Percentiles rank a stretch among this genome's conserved stretches.
These are phyloP conservation scores for Syzygium syzygioides DNA, from an alignment of 441 rosid species.

Conservation along the genomic window DNA sequence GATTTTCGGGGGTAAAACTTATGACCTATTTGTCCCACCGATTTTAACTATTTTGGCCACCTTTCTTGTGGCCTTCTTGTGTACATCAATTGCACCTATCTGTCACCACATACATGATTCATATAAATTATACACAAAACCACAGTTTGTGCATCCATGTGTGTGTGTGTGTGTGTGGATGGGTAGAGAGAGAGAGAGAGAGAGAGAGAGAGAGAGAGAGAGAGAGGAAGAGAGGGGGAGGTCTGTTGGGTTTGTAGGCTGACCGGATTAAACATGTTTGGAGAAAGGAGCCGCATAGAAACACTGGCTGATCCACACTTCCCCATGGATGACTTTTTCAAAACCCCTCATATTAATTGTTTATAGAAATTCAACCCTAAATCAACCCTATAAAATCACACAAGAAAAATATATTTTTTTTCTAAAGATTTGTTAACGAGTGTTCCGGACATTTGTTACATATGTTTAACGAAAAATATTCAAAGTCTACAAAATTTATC, in stretches of 20 bases:
- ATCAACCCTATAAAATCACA: background rate
- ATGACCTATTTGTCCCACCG: background rate
- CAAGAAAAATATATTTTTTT: background rate
- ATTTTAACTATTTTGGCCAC: background rate
- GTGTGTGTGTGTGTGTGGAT: background rate
- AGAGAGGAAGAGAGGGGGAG: too few species aligned
- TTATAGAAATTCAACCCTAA: background rate
- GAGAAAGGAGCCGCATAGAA: background rate
- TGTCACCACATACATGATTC: background rate
- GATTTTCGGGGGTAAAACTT: background rate
- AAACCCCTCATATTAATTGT: background rate
- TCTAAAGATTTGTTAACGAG: background rate
- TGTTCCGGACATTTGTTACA: background rate
- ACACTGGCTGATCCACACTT: background rate
- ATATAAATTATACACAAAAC: background rate
- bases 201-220: background rate
- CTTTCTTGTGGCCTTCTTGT: background rate
- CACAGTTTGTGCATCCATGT: background rate
- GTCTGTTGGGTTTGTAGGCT: background rate
- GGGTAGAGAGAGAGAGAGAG: background rate
- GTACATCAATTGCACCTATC: background rate
- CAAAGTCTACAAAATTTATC: background rate
- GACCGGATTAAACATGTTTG: background rate
- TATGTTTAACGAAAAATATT: background rate
- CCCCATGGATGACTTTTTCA: background rate